These are phyloP conservation scores for Cephalotrichum gorgonifer DNA, from an alignment of 2,329 filamentous ascomycete genomes.

Conservation along the genomic window DNA sequence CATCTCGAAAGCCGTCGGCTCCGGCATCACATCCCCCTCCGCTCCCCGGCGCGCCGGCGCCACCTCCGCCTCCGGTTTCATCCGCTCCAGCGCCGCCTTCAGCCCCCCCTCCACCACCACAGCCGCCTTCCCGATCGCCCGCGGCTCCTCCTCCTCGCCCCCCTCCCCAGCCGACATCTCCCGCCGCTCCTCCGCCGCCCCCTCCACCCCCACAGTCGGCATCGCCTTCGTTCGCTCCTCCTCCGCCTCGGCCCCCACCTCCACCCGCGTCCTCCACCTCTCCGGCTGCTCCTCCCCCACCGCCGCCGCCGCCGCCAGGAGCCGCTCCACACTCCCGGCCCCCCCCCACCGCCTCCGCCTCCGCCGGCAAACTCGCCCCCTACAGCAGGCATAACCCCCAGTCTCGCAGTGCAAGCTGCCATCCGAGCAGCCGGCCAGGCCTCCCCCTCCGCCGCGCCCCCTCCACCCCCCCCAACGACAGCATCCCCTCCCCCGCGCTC, in stretches of 20 bases:
- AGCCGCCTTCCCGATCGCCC: slow-evolving; percentile 34
- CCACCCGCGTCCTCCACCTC: slow-evolving; percentile 23
- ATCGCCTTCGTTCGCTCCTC: slow-evolving; percentile 28
- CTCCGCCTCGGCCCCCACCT: slow-evolving; percentile 21
- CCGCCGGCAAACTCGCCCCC: slow-evolving; percentile 23
- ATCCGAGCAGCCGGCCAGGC: slow-evolving; percentile 32
- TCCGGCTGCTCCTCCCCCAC: slow-evolving; percentile 20
- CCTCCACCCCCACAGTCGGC: slow-evolving; percentile 23
- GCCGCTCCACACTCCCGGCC: slow-evolving; percentile 26
- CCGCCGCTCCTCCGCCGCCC: slow-evolving; percentile 14
- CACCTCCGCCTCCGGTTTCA: slow-evolving; percentile 20
- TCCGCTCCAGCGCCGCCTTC: slow-evolving; percentile 25
- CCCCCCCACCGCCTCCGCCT: slow-evolving; percentile 18
- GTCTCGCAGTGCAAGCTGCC: slow-evolving; percentile 32
- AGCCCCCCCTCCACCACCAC: slow-evolving; percentile 29
- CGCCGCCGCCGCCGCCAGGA: slow-evolving; percentile 26
- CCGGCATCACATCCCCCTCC: slow-evolving; percentile 23
- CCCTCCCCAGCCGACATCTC: slow-evolving; percentile 17
- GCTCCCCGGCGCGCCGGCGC: slow-evolving; percentile 22
- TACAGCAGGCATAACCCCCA: slow-evolving; percentile 19
- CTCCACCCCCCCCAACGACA: slow-evolving; percentile 24
- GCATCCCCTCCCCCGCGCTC: slow-evolving; percentile 18
- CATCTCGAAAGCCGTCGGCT: slow-evolving; percentile 45
- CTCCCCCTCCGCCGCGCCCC: slow-evolving; percentile 23
- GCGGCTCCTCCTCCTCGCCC: slow-evolving; percentile 33